Conservation (phyloP, 176 grass and related monocot species). For the Aegilops sharonensis region DNA sequence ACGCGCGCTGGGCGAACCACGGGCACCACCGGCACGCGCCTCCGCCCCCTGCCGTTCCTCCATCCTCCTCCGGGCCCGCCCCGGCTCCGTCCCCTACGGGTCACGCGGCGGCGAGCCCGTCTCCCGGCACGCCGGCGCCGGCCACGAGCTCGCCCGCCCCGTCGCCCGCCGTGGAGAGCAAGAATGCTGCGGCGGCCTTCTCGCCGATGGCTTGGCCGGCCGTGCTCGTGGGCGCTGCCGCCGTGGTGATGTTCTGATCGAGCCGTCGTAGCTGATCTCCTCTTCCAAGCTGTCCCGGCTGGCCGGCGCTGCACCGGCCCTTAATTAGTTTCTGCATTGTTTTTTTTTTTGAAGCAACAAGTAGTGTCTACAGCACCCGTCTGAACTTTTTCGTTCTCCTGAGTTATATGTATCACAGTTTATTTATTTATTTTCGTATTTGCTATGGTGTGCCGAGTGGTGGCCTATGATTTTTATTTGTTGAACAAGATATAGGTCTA, state of each 20-base stretch:
- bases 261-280: neutral
- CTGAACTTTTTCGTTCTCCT: neutral
- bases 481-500: neutral
- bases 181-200: neutral
- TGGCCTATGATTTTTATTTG: neutral
- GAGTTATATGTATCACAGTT: neutral
- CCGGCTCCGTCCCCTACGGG: neutral
- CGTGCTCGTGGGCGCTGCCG: neutral
- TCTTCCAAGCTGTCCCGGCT: neutral
- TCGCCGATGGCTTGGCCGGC: neutral
- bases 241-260: neutral
- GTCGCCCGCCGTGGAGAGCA: neutral
- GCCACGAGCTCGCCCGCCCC: slow-evolving; percentile 13
- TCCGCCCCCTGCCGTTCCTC: neutral
- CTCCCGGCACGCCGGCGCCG: neutral
- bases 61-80: neutral
- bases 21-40: neutral
- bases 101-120: neutral
- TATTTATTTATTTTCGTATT: neutral
- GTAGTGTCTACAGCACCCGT: neutral
- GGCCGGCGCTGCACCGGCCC: neutral
- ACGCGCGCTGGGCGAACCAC: neutral
- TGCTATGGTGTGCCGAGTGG: neutral
- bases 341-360: neutral
- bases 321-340: neutral